phyloP scores from a whole-genome alignment of 805 yeast genomes.

The Pichia exigua region DNA sequence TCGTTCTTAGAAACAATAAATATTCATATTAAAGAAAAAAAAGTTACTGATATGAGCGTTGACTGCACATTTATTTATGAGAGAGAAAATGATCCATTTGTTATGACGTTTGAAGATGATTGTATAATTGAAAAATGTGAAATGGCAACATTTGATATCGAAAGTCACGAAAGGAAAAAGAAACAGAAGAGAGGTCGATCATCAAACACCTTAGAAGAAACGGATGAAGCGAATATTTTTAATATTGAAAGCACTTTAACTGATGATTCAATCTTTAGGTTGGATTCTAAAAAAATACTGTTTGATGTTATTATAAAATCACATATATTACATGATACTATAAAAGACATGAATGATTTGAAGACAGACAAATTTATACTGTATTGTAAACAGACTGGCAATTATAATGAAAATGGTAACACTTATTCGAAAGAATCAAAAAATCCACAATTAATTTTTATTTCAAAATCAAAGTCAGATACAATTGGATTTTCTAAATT shows the following conservation, averaged over 20 bases:
- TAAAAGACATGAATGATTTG: conserved; percentile 50
- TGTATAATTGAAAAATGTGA: conserved; percentile 49
- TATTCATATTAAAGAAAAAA: conserved; percentile 28
- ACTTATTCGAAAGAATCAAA: conserved; percentile 9
- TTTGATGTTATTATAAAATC: conserved; percentile 50
- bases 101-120: conserved; percentile 47
- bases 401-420: conserved; percentile 1
- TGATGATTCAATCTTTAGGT: conserved; percentile 24
- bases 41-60: conserved; percentile 19
- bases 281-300: conserved; percentile 34
- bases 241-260: conserved; percentile 18
- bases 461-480: conserved; percentile 53
- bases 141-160: conserved; percentile 36
- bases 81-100: conserved; percentile 46
- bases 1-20: conserved; percentile 46
- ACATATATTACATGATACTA: conserved; percentile 41
- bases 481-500: conserved; percentile 62
- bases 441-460: conserved; percentile 39
- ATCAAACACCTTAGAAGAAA: conserved; percentile 22
- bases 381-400: conserved; percentile 30
- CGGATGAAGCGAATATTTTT: conserved; percentile 6
- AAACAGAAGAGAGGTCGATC: conserved; percentile 13
- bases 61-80: conserved; percentile 45
- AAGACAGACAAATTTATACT: conserved; percentile 43
- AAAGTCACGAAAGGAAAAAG: conserved; percentile 3